These are phyloP conservation scores for Melanomma pulvis-pyrius DNA, from an alignment of 495 filamentous ascomycete species.

Conservation along the genomic window DNA sequence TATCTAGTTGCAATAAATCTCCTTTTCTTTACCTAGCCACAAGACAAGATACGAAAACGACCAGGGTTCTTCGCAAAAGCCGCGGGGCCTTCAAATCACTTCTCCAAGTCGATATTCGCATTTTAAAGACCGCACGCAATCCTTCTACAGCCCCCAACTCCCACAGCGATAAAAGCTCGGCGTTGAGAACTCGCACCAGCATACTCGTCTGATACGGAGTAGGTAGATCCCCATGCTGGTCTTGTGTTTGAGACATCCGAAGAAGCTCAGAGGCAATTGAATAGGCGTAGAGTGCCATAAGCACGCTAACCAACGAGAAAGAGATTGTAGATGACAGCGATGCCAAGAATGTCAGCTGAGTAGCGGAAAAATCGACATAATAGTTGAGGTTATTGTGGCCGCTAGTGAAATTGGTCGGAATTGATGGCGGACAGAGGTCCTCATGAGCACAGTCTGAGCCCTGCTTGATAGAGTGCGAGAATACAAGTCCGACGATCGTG, in stretches of 20 bases:
- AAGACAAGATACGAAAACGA: neutral
- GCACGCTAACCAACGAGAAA: conserved; percentile 5
- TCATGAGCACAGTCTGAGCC: neutral
- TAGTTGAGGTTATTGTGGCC: neutral
- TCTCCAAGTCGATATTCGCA: neutral
- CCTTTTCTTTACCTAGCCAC: neutral
- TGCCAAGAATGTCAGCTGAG: neutral
- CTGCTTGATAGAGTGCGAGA: neutral
- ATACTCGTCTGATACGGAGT: conserved; percentile 15
- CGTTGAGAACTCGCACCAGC: conserved; percentile 6
- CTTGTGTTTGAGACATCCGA: neutral
- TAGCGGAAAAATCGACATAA: conserved; percentile 2
- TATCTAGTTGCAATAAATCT: neutral
- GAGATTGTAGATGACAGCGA: neutral
- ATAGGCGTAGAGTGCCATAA: conserved; percentile 11
- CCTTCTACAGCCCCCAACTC: neutral
- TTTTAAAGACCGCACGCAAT: neutral
- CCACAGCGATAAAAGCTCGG: conserved; percentile 5
- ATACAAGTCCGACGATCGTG: conserved; percentile 1
- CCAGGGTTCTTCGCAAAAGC: neutral
- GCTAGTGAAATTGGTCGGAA: neutral
- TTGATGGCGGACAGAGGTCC: neutral
- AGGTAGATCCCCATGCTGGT: neutral
- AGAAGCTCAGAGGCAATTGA: neutral
- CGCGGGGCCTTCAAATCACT: neutral